These are phyloP conservation scores for Carex cristatella DNA, from an alignment of 176 grass and related monocot species.

Conservation along the genomic window DNA sequence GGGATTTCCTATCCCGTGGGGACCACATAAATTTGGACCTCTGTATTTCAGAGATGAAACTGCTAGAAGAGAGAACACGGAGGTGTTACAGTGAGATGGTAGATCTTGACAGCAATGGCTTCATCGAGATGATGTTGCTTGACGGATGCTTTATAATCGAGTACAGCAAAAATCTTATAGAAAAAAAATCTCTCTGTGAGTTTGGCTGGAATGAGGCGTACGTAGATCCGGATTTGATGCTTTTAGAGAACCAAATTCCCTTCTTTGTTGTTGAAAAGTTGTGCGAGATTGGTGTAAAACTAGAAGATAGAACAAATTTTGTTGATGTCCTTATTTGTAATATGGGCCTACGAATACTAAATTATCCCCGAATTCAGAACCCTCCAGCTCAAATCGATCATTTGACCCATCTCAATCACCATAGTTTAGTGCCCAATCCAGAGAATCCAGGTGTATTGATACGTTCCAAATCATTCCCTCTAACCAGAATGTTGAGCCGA, in stretches of 20 bases:
- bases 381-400: background rate
- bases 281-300: no score
- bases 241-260: no score
- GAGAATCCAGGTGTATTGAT: background rate
- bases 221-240: no score
- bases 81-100: background rate
- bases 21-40: background rate
- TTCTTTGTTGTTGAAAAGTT: no score
- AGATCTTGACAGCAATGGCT: slow-evolving; percentile 4
- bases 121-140: slow-evolving; percentile 19
- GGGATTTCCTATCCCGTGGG: background rate
- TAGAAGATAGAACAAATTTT: no score
- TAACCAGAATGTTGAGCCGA: background rate
- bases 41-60: slow-evolving; percentile 17
- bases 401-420: slow-evolving; percentile 6
- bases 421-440: background rate
- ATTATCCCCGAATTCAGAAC: no score
- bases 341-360: fast-evolving
- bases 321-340: fast-evolving
- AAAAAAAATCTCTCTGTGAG: no score
- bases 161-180: background rate
- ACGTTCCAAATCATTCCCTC: background rate
- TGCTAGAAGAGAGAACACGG: background rate
- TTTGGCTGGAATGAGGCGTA: no score
- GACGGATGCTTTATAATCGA: slow-evolving; percentile 20